Base-by-base conservation (phyloP, 2,329 filamentous ascomycete species). In the Trichoderma lentiforme region DNA sequence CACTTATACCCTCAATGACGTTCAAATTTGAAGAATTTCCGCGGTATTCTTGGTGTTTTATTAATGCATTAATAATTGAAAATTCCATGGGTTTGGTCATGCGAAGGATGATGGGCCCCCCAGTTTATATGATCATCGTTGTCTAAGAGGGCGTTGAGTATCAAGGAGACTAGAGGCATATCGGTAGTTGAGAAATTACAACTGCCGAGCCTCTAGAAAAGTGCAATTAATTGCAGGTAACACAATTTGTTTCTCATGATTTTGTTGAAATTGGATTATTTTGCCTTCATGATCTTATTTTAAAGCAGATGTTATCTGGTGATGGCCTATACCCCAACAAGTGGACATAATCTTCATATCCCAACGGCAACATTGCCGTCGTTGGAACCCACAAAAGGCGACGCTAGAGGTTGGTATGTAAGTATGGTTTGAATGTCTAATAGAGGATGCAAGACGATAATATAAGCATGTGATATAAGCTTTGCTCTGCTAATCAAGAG, bases 1-100 rank as follows among this genome's bases (percentile, higher is more conserved):
- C 30, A 28, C 7, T 57, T 57, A 51, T 12, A n/a, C 24, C 32
- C 8, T 26, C 14, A 8, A 36, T 61, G 56, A 51, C 56, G 26
- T 24, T 47, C n/a, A 34, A 14, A 21, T n/a, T 61, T 32, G 18
- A 34, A 34, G 11, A 11, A 26, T 61, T 47, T 32, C 32, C 8
- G 47, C 9, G 7, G 15, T 14, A 8, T 14, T 58, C 6, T 34
- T 60, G 18, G 3, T n/a, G 56, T 26, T 15, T 69, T 34, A 69
- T 51, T 51, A 69, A 61, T 60, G 18, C 7, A 61, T 69, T 69
- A 26, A 24, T 47, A 61, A 69, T 69, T 28, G 36, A 21, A n/a
- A 3, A 9, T 51, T 28, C 58, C 8, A 32, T 11, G 4, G 11
- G 14, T 2, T 61, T 60, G 12, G 28, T 24, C 5, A 51, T 26